These are phyloP conservation scores for Rostrohypoxylon terebratum DNA, from an alignment of 495 filamentous ascomycete species.

Conservation along the genomic window DNA sequence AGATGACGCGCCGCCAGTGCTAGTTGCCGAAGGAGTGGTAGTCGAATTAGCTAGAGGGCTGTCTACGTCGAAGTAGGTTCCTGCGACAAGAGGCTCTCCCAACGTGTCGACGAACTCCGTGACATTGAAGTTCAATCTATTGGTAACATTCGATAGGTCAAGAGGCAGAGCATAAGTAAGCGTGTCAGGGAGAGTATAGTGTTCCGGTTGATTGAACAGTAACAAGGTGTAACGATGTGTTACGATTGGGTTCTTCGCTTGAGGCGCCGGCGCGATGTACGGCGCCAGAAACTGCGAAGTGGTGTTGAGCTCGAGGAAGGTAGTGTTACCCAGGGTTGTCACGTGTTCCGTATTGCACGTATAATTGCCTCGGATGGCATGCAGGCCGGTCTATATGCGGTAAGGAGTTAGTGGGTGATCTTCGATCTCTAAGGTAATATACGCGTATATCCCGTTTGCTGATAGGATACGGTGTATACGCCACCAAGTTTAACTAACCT, in stretches of 20 bases:
- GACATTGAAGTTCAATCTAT: slow-evolving; percentile 10
- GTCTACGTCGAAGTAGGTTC: slow-evolving; percentile 10
- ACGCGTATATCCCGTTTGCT: neutral
- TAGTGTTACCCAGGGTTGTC: slow-evolving; percentile 1
- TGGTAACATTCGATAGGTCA: slow-evolving; percentile 10
- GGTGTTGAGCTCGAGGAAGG: neutral
- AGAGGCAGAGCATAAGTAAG: slow-evolving; percentile 6
- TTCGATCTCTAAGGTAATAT: neutral
- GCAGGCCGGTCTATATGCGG: slow-evolving; percentile 4
- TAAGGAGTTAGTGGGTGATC: neutral
- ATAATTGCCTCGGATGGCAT: slow-evolving; percentile 6
- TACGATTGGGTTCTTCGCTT: slow-evolving; percentile 6
- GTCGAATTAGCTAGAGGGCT: slow-evolving; percentile 3
- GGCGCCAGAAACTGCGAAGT: slow-evolving; percentile 1
- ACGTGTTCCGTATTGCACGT: neutral
- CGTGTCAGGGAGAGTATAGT: slow-evolving; percentile 5
- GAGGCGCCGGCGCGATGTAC: neutral
- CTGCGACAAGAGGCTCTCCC: neutral
- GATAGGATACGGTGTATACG: neutral
- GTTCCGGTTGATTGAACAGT: slow-evolving; percentile 1
- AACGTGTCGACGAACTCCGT: slow-evolving; percentile 2
- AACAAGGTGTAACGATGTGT: slow-evolving; percentile 11
- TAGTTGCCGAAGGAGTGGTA: slow-evolving; percentile 1
- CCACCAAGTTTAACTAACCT: slow-evolving; percentile 7
- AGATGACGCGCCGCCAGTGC: slow-evolving; percentile 6